Evolutionary conservation across 805 yeast genomes (phyloP), one percentile per base, ranked within the genome.

Genomic region (Wickerhamomyces sydowiorum): DNA sequence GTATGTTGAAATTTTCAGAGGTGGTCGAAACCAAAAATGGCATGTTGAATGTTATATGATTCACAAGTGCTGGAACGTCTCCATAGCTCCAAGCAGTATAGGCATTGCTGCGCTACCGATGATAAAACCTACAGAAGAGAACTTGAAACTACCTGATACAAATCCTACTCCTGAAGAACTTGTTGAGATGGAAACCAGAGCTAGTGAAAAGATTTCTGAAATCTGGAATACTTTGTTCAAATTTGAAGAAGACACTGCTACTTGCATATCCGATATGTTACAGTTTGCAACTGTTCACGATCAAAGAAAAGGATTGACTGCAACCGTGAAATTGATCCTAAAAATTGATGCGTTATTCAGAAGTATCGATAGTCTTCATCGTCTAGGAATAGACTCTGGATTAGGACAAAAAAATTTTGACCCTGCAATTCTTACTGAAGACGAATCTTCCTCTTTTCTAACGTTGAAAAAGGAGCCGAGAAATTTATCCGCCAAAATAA

Each of bases 1-100:
- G 59, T 93, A 89, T 62, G 96, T 91, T 29, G 96, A 91, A 61
- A 79, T 91, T 36, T 86, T 80, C 46, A 74, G 93, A 51, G 96
- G 96, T 39, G 96, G 96, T 19, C 75, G 82, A 51, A 83, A 86
- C 44, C 96, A 90, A 61, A 95, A 88, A 59, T 93, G 99, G 99
- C 99, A 93, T 64, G 98, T 97, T 2, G 98, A 95, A 60, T 93
- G 99, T 68, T 93, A 89, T 59, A 95, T 95, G 89, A 95, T 93
- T 37, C 90, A 86, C 67, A 90, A 90, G 62, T 90, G 88, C 56
- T 93, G 99, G 99, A 89, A 88, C 58, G 95, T 90, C 18, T 75
- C 81, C 43, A 69, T 93, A 19, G 74, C 83, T 1, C 73, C 84
- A 0, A 81, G 75, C 39, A 67, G 76, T 8, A 73, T 83, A 22